Evolutionary conservation across 2,329 filamentous ascomycete species (phyloP), one percentile per base, ranked within the genome.

Genomic region (Venturia pyrina): DNA sequence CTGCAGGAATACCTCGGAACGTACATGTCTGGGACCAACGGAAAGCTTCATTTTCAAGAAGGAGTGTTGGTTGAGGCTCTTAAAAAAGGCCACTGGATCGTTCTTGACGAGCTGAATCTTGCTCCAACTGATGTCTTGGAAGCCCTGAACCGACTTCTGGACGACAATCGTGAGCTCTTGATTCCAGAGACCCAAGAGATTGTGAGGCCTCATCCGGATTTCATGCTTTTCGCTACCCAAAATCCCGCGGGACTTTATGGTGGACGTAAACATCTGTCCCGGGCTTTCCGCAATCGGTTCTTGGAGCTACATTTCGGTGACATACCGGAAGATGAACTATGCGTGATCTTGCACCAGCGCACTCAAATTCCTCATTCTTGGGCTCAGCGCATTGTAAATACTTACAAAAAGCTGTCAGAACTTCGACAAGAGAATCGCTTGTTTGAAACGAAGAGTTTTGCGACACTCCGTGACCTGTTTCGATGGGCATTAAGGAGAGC

Each of bases 361-460:
- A 96, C 92, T 67, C 86, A 92, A 71, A 92, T 96, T 17, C 91
- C 95, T 0, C 91, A 93, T 5, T 93, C 93, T 0, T 95, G 97
- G 79, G 96, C 93, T 74, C 86, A 86, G 69, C 86, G 90, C 63
- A 98, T 99, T 67, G 95, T 99, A 3, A 85, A 88, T 10, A 93
- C 98, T 0, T 99, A 99, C 76, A 90, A 91, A 72, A 92, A 96
- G 73, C 84, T 99, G 7, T 96, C 95, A 0, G 83, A 91, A 5
- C 81, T 98, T 50, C 88, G 96, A 32, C 96, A 99, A 77, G 91
- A 93, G 28, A 93, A 87, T 72, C 83, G 96, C 57, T 80, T 99
- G 5, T 99, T 99, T 73, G 96, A 99, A 78, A 91, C 97, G 72
- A 96, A 96, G 76, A 95, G 93, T 74, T 99, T 99, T 75, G 95